Evolutionary conservation across 1,284 basidiomycete species (phyloP), one percentile per base, ranked within the genome.

Genomic region (Sporisorium reilianum): DNA sequence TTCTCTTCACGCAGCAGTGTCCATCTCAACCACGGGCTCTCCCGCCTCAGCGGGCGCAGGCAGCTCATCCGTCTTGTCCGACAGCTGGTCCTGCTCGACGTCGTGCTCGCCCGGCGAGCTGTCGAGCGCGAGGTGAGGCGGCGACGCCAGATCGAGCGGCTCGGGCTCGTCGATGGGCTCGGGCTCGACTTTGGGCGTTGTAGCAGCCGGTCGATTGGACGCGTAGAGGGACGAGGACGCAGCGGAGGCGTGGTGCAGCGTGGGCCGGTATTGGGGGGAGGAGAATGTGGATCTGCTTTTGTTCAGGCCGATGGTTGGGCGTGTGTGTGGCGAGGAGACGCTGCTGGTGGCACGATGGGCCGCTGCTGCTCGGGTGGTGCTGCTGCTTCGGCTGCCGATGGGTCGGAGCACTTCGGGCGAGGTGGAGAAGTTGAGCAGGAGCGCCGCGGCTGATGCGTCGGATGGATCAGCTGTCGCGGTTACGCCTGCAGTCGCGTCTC

Each of bases 401-500:
- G 76, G 73, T 11, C 76, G 61, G 3, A 78, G 34, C 14, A 78
- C 72, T 55, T 79, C 77, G 4, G 77, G 77, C 11, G 68, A 72
- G 23, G 77, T 77, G 30, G 64, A 69, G 23, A 79, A 75, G 52
- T 71, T 65, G 46, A 79, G 62, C 18, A 79, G 40, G 6, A 79
- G 63, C 14, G 46, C 61, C 1, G 75, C 77, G 2, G 72, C 72
- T 1, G 61, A 55, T n/a, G 64, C 60, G 20, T 68, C 64, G 26
- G 32, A 34, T 1, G 70, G 46, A 30, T 52, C 61, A 14, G 46
- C 40, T 18, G 56, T 8, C 1, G 50, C 26, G n/a, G 5, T 34
- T 11, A 18, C 7, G 9, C 34, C 50, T 4, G 50, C 40, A 10
- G 36, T 20, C 22, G 48, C 7, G 41, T 62, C 57, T 14, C 54